Conservation (phyloP, 2,329 filamentous ascomycete species). For the Rhynchosporium secalis region DNA sequence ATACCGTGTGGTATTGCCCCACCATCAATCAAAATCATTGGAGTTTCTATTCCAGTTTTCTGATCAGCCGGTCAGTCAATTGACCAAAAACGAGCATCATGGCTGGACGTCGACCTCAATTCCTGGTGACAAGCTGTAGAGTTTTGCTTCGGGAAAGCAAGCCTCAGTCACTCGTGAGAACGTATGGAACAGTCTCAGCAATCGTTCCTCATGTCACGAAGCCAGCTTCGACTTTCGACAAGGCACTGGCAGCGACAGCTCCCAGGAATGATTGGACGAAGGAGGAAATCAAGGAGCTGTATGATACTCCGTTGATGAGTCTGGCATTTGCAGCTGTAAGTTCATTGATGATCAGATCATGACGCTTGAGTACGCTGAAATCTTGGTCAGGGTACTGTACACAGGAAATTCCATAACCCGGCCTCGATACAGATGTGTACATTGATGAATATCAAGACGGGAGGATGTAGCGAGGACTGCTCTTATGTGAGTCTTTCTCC, state of each 20-base stretch:
- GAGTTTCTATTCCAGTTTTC: neutral
- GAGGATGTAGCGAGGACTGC: slow-evolving; percentile 89
- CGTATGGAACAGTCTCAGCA: slow-evolving; percentile 32
- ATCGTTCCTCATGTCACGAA: slow-evolving; percentile 20
- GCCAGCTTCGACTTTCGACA: slow-evolving; percentile 29
- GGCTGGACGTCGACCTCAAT: slow-evolving; percentile 24
- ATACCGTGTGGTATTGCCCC: slow-evolving; percentile 10
- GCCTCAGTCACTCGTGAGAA: slow-evolving; percentile 19
- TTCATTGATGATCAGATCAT: slow-evolving; percentile 17
- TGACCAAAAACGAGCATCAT: slow-evolving; percentile 22
- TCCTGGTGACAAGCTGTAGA: slow-evolving; percentile 20
- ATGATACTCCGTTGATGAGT: slow-evolving; percentile 79
- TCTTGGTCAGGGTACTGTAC: slow-evolving; percentile 64
- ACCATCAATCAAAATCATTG: neutral
- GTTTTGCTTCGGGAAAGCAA: slow-evolving; percentile 25
- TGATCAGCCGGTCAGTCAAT: slow-evolving; percentile 12
- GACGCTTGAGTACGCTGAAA: slow-evolving; percentile 6
- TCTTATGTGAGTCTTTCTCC: slow-evolving; percentile 56
- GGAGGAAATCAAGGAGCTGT: slow-evolving; percentile 79
- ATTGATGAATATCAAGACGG: slow-evolving; percentile 95
- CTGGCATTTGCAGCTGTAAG: slow-evolving; percentile 72
- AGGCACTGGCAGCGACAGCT: slow-evolving; percentile 58
- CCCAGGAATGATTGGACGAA: slow-evolving; percentile 77
- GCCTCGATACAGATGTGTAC: slow-evolving; percentile 88
- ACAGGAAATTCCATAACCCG: slow-evolving; percentile 83